Percentiles rank a stretch among this genome's conserved stretches.
phyloP scores from a whole-genome alignment of 2,329 filamentous ascomycete genomes.

The Tolypocladium ophioglossoides region DNA sequence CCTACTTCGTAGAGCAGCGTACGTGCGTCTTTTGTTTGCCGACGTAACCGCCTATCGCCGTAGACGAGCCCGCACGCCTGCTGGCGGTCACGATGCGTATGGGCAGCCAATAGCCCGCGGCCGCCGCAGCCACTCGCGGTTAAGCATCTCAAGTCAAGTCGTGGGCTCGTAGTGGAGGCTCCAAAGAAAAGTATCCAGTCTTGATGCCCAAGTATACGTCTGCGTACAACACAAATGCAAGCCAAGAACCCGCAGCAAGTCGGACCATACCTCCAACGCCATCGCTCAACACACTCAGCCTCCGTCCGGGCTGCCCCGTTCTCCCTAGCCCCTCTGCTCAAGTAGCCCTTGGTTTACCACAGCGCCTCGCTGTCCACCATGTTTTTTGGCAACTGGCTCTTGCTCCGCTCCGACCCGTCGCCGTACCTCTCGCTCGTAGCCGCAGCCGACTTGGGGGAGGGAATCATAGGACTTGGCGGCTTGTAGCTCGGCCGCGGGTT shows the following conservation, averaged over 20 bases:
- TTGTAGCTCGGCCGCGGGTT: conserved; percentile 14
- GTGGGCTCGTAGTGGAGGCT: not conserved
- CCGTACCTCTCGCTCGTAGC: conserved; percentile 4
- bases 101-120: not conserved
- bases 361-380: conserved; percentile 10
- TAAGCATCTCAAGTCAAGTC: not conserved
- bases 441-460: conserved; percentile 6
- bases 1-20: too few relatives aligned
- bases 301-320: not conserved
- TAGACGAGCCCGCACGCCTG: not conserved
- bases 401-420: conserved; percentile 4
- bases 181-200: not conserved
- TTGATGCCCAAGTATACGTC: not conserved
- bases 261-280: not conserved
- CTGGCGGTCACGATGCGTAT: not conserved
- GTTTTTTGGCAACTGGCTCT: not conserved
- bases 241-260: not conserved
- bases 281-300: not conserved
- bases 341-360: conserved; percentile 6
- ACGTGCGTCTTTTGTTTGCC: not conserved
- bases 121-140: not conserved
- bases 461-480: conserved; percentile 8
- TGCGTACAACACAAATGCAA: not conserved
- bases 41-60: not conserved
- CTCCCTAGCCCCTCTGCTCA: not conserved